Base-by-base conservation (phyloP, 768 basidiomycete species). In the Trametes villosa region DNA sequence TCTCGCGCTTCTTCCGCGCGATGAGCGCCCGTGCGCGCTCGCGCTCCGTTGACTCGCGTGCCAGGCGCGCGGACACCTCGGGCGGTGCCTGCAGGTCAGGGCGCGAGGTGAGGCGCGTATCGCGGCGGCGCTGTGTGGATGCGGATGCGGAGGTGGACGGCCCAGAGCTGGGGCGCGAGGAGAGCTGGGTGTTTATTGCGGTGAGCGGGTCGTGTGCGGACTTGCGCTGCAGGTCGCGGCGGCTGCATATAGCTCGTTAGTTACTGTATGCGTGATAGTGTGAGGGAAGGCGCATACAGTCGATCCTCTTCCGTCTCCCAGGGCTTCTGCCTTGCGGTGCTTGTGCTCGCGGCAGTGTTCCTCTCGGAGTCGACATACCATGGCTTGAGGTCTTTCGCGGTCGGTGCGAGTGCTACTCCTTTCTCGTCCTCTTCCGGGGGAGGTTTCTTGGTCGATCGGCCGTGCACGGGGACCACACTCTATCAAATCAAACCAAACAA, bases 21-120 rank as follows among this genome's bases (percentile, higher is more conserved):
- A 92, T 86, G 29, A 92, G 85, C 9, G 82, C 89, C n/a, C 84
- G 74, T 0, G 91, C 91, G 0, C 91, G 85, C 66, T 87, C 82
- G 4, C 90, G 83, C 71, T 93, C 91, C 1, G 86, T 82, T 0
- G 86, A 84, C 73, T 93, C 91, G 27, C 91, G 86, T n/a, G 75
- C 76, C 9, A 91, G 74, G 3, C 91, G 86, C 6, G 82, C 83
- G 29, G 81, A 80, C 0, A 84, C 79, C 57, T 83, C 80, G 0
- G 79, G 36, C 74, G 34, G 50, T 20, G 33, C 34, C 22, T 24
- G 4, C 22, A 22, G 20, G 17, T 11, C 12, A 4, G 34, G 5
- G 12, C 31, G 24, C 2, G 46, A 29, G 18, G 31, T 9, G 47
- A 22, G 34, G 9, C 20, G n/a, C 22, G 9, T 9, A 9, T n/a